These are phyloP conservation scores for Calycina herbarum DNA, from an alignment of 2,329 filamentous ascomycete genomes.

Conservation along the genomic window DNA sequence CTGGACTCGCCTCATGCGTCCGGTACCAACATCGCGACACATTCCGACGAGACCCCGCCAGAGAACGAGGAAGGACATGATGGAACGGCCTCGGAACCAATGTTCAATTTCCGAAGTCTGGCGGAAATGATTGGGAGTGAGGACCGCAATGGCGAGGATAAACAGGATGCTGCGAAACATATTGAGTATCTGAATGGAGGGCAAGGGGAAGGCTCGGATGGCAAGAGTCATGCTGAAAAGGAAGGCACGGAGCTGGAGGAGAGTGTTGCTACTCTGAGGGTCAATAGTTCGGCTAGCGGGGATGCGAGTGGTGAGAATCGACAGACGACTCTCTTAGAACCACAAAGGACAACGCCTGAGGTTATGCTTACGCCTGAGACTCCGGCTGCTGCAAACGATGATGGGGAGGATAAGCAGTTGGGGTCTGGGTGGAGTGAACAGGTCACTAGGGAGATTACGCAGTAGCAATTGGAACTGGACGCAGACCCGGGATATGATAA, in stretches of 20 bases:
- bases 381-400: slow-evolving; percentile 21
- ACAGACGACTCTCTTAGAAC: slow-evolving; percentile 20
- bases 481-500: slow-evolving; percentile 10
- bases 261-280: slow-evolving; percentile 34
- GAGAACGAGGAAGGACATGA: slow-evolving; percentile 52
- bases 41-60: slow-evolving; percentile 39
- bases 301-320: slow-evolving; percentile 4
- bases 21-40: slow-evolving; percentile 49
- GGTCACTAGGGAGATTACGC: slow-evolving; percentile 25
- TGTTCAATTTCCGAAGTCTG: slow-evolving; percentile 90
- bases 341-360: slow-evolving; percentile 29
- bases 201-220: slow-evolving; percentile 19
- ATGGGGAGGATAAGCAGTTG: slow-evolving; percentile 33
- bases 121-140: slow-evolving; percentile 78
- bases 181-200: slow-evolving; percentile 30
- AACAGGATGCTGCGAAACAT: slow-evolving; percentile 29
- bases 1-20: slow-evolving; percentile 55
- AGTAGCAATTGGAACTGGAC: slow-evolving; percentile 15
- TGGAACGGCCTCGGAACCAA: slow-evolving; percentile 63
- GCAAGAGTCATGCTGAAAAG: slow-evolving; percentile 15
- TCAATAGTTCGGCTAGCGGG: slow-evolving; percentile 13
- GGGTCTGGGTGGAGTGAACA: slow-evolving; percentile 27
- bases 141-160: slow-evolving; percentile 46
- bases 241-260: slow-evolving; percentile 23
- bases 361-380: slow-evolving; percentile 35